Base-by-base conservation (phyloP, 176 grass and related monocot genomes). In the Ananas comosus region DNA sequence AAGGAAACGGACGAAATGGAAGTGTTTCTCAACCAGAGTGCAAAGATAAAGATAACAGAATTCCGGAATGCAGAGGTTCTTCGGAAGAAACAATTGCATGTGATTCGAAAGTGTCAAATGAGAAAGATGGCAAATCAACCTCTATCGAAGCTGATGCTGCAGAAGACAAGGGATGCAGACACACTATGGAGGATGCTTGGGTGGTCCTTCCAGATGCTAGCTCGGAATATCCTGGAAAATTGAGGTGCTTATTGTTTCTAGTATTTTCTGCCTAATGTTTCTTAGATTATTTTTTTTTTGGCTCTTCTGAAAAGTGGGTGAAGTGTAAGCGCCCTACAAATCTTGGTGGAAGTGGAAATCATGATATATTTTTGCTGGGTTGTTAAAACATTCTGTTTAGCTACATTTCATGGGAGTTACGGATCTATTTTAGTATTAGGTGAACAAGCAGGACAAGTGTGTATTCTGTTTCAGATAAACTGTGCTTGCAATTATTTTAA, bases 101-200 rank as follows among this genome's bases (percentile, higher is more conserved):
- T 9, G 69, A 77, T 74, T 80, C 69, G 6, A 57, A 83, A 33
- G 64, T 23, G 42, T 77, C 61, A 48, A 52, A 49, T 23, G 28
- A 77, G 52, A 48, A 74, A 51, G 67, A 64, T 17, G 64, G 59
- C 18, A 78, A 70, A 72, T 17, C 81, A 48, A 87, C 83, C 13
- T 53, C 16, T 52, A 17, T 96, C 6, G 86, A 96, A 78, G 92
- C 83, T n/a, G 88, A 74, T 83, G 86, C 79, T 22, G 88, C 88
- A 1, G 88, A 96, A 72, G 83, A 92, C 66, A 96, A 92, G 78
- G 92, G 92, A 50, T 91, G 88, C 57, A 83, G 92, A 68, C 85
- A 91, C 63, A 72, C 75, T 17, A 96, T 96, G 88, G 92, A 96
- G 69, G 92, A 96, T 71, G 83, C 88, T 0, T 92, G 73, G 86